Conservation (phyloP, 1,284 basidiomycete species). For the Ceratobasidium sp. region DNA sequence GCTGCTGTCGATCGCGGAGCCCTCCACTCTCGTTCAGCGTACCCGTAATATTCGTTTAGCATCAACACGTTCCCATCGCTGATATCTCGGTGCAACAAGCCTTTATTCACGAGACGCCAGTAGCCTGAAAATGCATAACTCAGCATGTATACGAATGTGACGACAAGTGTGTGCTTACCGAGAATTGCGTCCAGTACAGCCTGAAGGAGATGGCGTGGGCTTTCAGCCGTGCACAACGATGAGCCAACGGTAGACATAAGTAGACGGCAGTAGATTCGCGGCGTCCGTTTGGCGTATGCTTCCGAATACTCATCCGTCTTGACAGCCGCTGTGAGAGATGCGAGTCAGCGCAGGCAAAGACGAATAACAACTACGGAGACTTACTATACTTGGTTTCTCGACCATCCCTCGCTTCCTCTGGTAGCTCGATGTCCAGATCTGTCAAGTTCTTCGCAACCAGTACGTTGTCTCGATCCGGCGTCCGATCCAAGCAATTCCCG, state of each 20-base stretch:
- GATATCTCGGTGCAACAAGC: slow-evolving; percentile 5
- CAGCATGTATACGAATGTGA: too few species aligned
- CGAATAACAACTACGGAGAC: too few species aligned
- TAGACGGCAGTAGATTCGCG: neutral
- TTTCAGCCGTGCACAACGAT: neutral
- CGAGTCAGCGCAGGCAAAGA: neutral
- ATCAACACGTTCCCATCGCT: slow-evolving; percentile 19
- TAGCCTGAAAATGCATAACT: neutral
- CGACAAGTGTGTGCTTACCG: neutral
- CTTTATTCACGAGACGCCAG: neutral
- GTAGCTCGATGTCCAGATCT: neutral
- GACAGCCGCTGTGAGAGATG: neutral
- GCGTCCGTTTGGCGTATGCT: neutral
- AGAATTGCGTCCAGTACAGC: neutral
- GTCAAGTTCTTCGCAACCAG: neutral
- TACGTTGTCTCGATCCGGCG: neutral
- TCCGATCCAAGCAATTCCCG: neutral
- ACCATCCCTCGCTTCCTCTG: neutral
- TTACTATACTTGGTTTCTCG: neutral
- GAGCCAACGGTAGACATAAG: neutral
- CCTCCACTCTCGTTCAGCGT: neutral
- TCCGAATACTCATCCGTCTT: neutral
- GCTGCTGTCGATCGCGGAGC: neutral
- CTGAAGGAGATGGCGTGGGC: neutral
- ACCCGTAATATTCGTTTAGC: neutral